Evolutionary conservation across 306 rosid genomes (phyloP), one percentile per base, ranked within the genome.

Genomic region (Gastrolobium villosum): DNA sequence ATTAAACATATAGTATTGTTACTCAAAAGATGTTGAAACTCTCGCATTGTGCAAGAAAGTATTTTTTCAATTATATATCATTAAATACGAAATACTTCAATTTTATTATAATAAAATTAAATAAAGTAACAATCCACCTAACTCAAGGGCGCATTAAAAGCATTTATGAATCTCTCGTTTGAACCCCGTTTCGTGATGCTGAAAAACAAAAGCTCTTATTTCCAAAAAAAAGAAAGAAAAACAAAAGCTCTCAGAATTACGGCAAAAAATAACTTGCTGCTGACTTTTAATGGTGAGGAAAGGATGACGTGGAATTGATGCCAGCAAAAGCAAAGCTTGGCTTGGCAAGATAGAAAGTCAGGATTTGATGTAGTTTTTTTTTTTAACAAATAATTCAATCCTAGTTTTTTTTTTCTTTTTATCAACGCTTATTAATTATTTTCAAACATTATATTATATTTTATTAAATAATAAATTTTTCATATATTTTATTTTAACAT

Each of bases 221-320:
- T n/a, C n/a, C n/a, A n/a, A n/a, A n/a, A n/a, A n/a, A n/a, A n/a
- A n/a, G n/a, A n/a, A n/a, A n/a, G n/a, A 55, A 2, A 10, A 32
- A 28, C 0, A 56, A 55, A 30, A 31, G 3, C 9, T 31, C 20
- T 59, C 7, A 9, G 2, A 32, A 32, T 1, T 10, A 15, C 5
- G 9, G 15, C 1, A 13, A 10, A 35, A 34, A 34, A 34, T 26
- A 5, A 28, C 37, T 34, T 9, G 60, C 5, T n/a, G 54, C 1
- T 3, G 65, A 65, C 3, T 53, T 52, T 72, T 11, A 41, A 14
- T 15, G 54, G 5, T 65, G 81, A 76, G 66, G 65, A 26, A 5
- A 30, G 64, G 55, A 41, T 87, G 87, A 83, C 83, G 84, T 32
- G 32, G 53, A 6, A 5, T 26, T 66, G 53, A 53, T 72, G 86